These are phyloP conservation scores for Inonotus obliquus DNA, from an alignment of 1,284 basidiomycete species.

Conservation along the genomic window DNA sequence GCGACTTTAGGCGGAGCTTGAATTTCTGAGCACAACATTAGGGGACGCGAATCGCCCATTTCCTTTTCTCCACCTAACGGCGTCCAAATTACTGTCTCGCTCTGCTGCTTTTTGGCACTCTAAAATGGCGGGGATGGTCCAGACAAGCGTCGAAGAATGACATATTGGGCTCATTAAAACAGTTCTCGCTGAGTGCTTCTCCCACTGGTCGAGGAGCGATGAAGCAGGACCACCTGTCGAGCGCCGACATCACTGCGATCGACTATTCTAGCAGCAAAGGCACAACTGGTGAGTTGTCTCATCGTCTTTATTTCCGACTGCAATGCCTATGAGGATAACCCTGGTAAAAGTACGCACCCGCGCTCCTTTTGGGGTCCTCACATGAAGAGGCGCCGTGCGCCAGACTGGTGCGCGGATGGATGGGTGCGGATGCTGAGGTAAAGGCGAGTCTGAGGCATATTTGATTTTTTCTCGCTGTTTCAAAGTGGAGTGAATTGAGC, in stretches of 20 bases:
- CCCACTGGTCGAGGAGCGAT: conserved; percentile 81
- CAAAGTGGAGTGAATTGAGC: not conserved
- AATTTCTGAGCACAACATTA: not conserved
- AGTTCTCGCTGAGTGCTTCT: conserved; percentile 84
- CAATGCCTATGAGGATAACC: conserved; percentile 66
- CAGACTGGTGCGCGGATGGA: conserved; percentile 32
- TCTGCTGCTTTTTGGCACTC: conserved; percentile 38
- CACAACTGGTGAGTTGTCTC: conserved; percentile 20
- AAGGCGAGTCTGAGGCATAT: conserved; percentile 80
- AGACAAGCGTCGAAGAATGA: conserved; percentile 82
- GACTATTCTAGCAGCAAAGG: not conserved
- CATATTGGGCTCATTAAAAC: conserved; percentile 66
- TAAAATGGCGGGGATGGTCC: conserved; percentile 62
- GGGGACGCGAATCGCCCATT: not conserved
- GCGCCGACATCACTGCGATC: conserved; percentile 45
- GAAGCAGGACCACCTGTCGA: conserved; percentile 88
- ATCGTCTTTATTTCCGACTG: conserved; percentile 7
- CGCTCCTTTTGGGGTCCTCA: conserved; percentile 31
- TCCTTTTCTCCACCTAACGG: conserved; percentile 28
- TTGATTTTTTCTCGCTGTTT: not conserved
- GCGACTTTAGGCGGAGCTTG: conserved; percentile 9
- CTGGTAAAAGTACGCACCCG: conserved; percentile 84
- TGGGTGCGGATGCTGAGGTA: conserved; percentile 69
- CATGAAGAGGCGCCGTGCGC: conserved; percentile 18
- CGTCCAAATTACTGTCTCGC: conserved; percentile 79